Base-by-base conservation (phyloP, 202 grass and related monocot species). In the Eragrostis tef region DNA sequence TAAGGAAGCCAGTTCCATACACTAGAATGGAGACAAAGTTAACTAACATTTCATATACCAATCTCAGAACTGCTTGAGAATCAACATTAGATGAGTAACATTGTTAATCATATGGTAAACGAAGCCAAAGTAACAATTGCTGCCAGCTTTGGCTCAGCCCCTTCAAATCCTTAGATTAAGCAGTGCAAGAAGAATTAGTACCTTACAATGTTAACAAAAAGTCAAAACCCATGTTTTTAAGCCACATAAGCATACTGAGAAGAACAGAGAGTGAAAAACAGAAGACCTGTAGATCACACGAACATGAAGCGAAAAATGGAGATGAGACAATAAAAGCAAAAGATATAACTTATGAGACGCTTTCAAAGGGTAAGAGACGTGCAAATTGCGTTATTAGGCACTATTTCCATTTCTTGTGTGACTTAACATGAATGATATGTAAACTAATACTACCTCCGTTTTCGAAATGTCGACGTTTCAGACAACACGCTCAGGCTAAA, bases 51-150 rank as follows among this genome's bases (percentile, higher is more conserved):
- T 9, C 20, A 11, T 58, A 4, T 2, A 24, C 22, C 1, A 9
- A 58, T 3, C 21, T 14, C 52, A 75, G 8, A 29, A 29, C 9
- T 29, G 6, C 49, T 79, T 79, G 3, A 64, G 24, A 17, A 15
- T 26, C 6, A 43, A 45, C 34, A 66, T 75, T 53, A 66, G 53
- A 66, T 19, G 20, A 56, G 36, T 20, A 57, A 10, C 16, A 53
- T 27, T 6, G 15, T 24, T 74, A 56, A 68, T 11, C n/a, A 19
- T 6, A 19, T 19, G 48, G 20, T 53, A 54, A 45, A 52, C n/a
- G 96, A 95, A 72, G 92, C 92, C 53, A 98, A 86, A 48, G 92
- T 98, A 85, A 95, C 90, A 88, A 93, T 87, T 77, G 82, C 92
- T 52, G 85, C 89, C 63, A 98, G 80, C 67, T 83, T 84, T 79